These are phyloP conservation scores for Fusarium sp. DNA, from an alignment of 2,329 filamentous ascomycete genomes.

Conservation along the genomic window DNA sequence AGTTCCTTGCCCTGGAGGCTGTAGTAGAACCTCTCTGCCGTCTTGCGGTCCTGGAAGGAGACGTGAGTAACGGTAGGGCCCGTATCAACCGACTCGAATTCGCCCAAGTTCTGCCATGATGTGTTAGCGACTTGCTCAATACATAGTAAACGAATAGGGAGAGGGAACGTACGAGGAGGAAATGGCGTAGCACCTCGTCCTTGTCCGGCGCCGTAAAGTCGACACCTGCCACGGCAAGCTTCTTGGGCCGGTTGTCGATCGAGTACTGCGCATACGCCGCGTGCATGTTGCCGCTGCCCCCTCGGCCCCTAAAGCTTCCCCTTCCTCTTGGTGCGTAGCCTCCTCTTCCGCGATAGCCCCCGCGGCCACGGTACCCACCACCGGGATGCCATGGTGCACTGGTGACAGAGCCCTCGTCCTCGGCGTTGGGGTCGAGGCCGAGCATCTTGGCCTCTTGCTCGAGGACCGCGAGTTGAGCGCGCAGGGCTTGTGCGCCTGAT, in stretches of 20 bases:
- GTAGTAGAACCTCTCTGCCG: conserved; percentile 77
- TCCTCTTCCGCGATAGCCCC: conserved; percentile 37
- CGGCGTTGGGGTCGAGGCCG: conserved; percentile 71
- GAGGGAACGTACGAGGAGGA: conserved; percentile 71
- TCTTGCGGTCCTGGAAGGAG: conserved; percentile 75
- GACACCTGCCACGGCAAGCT: conserved; percentile 71
- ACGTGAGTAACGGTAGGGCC: conserved; percentile 63
- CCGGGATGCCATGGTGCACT: conserved; percentile 38
- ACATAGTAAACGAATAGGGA: background rate
- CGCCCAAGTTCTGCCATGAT: conserved; percentile 66
- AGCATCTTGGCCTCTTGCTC: conserved; percentile 78
- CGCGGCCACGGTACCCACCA: conserved; percentile 49
- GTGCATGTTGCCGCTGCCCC: conserved; percentile 58
- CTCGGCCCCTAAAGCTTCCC: conserved; percentile 56
- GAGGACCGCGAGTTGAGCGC: conserved; percentile 77
- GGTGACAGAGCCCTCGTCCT: conserved; percentile 55
- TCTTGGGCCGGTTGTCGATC: conserved; percentile 81
- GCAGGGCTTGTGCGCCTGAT: conserved; percentile 72
- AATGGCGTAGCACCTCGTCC: conserved; percentile 78
- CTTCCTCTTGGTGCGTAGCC: conserved; percentile 52
- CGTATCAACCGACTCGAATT: conserved; percentile 69
- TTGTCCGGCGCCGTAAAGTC: conserved; percentile 71
- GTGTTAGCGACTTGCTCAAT: conserved; percentile 1
- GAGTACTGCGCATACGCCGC: conserved; percentile 72
- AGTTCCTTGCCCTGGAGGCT: conserved; percentile 68